Conservation (phyloP, 2,329 filamentous ascomycete genomes). For the Gaeumannomyces sp. region DNA sequence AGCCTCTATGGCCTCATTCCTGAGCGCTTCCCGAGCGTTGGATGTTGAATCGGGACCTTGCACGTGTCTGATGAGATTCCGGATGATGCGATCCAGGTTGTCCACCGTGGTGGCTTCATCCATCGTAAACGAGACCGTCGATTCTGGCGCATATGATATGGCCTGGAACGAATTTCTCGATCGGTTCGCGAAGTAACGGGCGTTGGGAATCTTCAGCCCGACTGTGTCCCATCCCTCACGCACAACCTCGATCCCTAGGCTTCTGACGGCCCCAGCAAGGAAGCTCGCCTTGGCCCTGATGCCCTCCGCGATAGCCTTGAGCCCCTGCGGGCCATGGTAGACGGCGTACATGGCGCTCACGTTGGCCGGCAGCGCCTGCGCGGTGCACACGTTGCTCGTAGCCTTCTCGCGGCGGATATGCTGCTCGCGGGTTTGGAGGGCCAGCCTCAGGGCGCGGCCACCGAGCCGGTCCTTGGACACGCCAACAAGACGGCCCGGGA, state of each 20-base stretch:
- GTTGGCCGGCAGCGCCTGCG: slow-evolving; percentile 87
- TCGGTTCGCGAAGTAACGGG: not conserved
- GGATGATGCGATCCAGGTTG: slow-evolving; percentile 16
- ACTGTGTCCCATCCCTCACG: slow-evolving; percentile 30
- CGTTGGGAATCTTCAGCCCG: not conserved
- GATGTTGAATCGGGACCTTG: too few relatives aligned
- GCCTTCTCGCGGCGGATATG: slow-evolving; percentile 95
- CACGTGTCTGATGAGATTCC: too few relatives aligned
- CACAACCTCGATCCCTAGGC: slow-evolving; percentile 38
- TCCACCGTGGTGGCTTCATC: slow-evolving; percentile 51
- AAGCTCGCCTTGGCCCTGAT: slow-evolving; percentile 66
- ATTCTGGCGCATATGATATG: not conserved
- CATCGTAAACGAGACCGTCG: slow-evolving; percentile 64
- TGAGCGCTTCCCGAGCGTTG: slow-evolving; percentile 13
- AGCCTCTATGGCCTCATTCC: slow-evolving; percentile 11
- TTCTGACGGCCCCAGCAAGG: slow-evolving; percentile 57
- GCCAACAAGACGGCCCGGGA: slow-evolving; percentile 84
- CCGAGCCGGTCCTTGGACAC: slow-evolving; percentile 87
- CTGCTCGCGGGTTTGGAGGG: slow-evolving; percentile 89
- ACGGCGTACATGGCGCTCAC: slow-evolving; percentile 94
- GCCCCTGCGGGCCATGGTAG: slow-evolving; percentile 81
- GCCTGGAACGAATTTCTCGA: too few relatives aligned
- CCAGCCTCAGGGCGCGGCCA: slow-evolving; percentile 72
- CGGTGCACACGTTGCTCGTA: slow-evolving; percentile 95
- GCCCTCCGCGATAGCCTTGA: slow-evolving; percentile 77